Evolutionary conservation across 495 filamentous ascomycete genomes (phyloP), one percentile per base, ranked within the genome.

Genomic region (Ramalina peruviana): DNA sequence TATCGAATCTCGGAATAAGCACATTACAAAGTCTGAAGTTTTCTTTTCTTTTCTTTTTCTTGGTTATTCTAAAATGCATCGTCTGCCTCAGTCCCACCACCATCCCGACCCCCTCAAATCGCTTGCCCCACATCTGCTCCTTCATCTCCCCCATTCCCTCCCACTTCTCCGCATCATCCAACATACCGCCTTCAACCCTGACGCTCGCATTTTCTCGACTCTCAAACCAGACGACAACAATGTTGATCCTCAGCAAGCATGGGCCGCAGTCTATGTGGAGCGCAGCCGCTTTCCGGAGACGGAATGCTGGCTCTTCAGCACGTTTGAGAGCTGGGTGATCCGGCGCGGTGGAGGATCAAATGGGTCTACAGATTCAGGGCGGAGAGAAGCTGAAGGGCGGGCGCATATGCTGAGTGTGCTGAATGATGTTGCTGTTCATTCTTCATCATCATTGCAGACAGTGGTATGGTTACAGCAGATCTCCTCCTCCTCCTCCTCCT

Each of bases 241-340:
- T 11, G 16, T 11, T 12, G 11, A 37, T 20, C n/a, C 27, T 46
- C 45, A 39, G n/a, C 36, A 39, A 53, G 49, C 55, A 39, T 63
- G 50, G 56, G 19, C 56, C 54, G 74, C 75, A 17, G 78, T 74
- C 1, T 75, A 72, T 52, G 63, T 80, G 15, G 78, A 85, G 60
- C 64, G 81, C 23, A 68, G 69, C 30, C 59, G 68, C 10, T 71
- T 67, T 6, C 73, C 73, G 0, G 75, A 83, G 53, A 84, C 80
- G 17, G 72, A 83, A 54, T 65, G 78, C 13, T 73, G 75, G 69
- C 23, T 83, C 4, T 84, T 76, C 53, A 71, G 65, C 26, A 78
- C 75, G 17, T 54, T 76, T 1, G 80, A 83, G 48, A 26, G 42
- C n/a, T 27, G 42, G 3, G 16, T 36, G 3, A 15, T 17, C 3